Evolutionary conservation across 345 rosid genomes (phyloP).

Genomic region (Heritiera fomes): DNA sequence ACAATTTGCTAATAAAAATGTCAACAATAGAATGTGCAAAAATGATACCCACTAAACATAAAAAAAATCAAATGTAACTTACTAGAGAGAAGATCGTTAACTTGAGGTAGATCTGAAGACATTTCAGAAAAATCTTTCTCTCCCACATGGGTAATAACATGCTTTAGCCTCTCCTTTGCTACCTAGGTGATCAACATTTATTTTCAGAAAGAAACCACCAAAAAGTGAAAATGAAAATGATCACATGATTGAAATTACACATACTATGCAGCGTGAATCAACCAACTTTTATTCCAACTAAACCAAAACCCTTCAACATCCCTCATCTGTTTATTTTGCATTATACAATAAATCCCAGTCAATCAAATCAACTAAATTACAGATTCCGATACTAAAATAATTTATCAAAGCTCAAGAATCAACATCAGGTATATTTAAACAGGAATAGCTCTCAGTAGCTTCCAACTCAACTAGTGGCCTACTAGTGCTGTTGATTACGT

Average conservation of each 20-base stretch:
- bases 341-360: not conserved
- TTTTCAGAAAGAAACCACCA: conserved; percentile 25
- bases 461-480: not conserved
- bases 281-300: not conserved
- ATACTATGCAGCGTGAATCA: not conserved
- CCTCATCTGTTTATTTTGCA: conserved; percentile 5
- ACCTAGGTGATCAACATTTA: conserved; percentile 47
- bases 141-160: conserved; percentile 72
- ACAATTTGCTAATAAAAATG: not conserved
- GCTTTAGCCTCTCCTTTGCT: conserved; percentile 72
- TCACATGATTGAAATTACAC: not conserved
- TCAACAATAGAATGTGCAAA: not conserved
- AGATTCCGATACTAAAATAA: not conserved
- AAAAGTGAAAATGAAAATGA: not conserved
- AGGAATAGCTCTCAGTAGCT: not conserved
- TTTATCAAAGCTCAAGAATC: conserved; percentile 3
- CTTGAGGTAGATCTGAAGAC: conserved; percentile 60
- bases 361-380: not conserved
- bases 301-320: not conserved
- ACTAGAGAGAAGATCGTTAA: conserved; percentile 61
- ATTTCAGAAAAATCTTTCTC: conserved; percentile 58
- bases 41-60: not conserved
- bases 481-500: not conserved
- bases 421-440: not conserved
- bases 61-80: conserved; percentile 35